These are phyloP conservation scores for Apiospora hydei DNA, from an alignment of 2,329 filamentous ascomycete genomes.

Conservation along the genomic window DNA sequence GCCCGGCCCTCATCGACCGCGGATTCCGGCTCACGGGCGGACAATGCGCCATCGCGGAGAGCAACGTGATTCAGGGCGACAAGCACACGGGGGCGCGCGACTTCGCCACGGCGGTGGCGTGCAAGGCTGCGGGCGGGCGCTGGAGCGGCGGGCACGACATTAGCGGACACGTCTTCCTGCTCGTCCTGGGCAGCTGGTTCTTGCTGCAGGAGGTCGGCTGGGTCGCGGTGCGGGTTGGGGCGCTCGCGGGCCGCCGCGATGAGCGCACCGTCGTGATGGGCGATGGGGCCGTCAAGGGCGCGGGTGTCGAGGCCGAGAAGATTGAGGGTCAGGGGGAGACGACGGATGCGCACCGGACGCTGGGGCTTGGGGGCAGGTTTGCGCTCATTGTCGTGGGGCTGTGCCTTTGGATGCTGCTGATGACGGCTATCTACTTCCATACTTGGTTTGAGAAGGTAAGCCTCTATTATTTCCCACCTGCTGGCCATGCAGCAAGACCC, in stretches of 20 bases:
- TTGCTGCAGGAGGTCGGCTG: conserved; percentile 80
- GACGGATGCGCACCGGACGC: conserved; percentile 37
- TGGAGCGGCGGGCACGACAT: conserved; percentile 98
- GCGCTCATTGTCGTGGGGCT: conserved; percentile 70
- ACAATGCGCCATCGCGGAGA: conserved; percentile 70
- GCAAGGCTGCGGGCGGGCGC: conserved; percentile 79
- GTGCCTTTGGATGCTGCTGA: conserved; percentile 94
- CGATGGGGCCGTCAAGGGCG: conserved; percentile 71
- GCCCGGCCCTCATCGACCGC: conserved; percentile 87
- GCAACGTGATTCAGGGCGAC: conserved; percentile 55
- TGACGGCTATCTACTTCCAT: conserved; percentile 98
- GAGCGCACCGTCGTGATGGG: conserved; percentile 70
- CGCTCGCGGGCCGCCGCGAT: conserved; percentile 56
- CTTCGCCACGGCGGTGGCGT: conserved; percentile 77
- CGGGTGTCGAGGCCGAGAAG: conserved; percentile 54
- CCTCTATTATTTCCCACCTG: conserved; percentile 21
- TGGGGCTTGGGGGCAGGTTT: conserved; percentile 61
- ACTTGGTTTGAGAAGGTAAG: conserved; percentile 96
- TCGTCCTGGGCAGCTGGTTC: conserved; percentile 84
- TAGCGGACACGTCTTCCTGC: conserved; percentile 91
- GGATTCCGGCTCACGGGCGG: conserved; percentile 90
- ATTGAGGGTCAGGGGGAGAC: conserved; percentile 30
- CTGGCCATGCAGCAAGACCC: neutral
- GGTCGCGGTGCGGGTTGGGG: conserved; percentile 55
- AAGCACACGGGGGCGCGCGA: conserved; percentile 43